Conservation (phyloP, 2,329 filamentous ascomycete species). For the Microsporum audouinii region DNA sequence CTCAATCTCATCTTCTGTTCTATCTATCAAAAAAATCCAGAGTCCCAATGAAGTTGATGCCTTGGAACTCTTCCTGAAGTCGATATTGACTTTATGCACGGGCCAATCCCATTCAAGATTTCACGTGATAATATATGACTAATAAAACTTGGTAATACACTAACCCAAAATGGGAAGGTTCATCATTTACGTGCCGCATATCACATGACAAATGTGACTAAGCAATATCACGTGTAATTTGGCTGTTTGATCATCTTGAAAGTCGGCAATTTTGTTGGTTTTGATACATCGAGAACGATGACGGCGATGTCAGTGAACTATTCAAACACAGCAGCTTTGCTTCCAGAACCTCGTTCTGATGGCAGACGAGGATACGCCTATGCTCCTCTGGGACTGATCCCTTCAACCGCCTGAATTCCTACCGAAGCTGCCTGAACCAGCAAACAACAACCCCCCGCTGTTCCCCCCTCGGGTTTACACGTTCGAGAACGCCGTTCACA, state of each 20-base stretch:
- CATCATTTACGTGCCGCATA: no score
- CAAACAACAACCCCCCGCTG: not conserved
- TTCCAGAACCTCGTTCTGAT: not conserved
- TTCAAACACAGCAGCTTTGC: not conserved
- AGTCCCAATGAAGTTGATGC: no score
- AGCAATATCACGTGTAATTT: not conserved
- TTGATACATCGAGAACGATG: not conserved
- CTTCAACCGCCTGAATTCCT: not conserved
- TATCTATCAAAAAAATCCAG: not conserved
- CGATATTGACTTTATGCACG: not conserved
- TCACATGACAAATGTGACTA: not conserved
- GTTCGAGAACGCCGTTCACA: not conserved
- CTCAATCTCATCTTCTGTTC: not conserved
- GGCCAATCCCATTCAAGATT: not conserved
- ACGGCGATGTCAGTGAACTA: not conserved
- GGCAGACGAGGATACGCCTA: not conserved
- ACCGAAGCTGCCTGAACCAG: not conserved
- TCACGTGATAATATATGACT: not conserved
- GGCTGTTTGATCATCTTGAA: not conserved
- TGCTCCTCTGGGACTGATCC: not conserved
- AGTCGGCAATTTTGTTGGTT: not conserved
- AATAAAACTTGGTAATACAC: not conserved
- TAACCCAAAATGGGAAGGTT: not conserved
- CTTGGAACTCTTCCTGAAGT: not conserved
- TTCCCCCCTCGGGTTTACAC: not conserved